Percentiles rank a stretch among this genome's conserved stretches.
Evolutionary conservation across 768 basidiomycete species (phyloP).

Genomic region (Russula brevipes): DNA sequence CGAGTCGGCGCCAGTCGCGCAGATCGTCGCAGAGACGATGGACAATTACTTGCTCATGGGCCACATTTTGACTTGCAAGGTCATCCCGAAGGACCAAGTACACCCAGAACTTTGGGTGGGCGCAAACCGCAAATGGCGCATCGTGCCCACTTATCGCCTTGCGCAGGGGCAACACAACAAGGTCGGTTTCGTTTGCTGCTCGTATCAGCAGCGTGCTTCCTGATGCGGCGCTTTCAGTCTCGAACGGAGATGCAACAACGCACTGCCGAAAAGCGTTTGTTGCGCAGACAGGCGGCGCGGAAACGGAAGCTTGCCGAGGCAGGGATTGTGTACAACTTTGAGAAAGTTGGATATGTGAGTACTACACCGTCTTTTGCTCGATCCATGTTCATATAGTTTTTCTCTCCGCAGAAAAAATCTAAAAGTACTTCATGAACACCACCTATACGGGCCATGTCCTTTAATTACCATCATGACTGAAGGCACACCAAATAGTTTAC

Average conservation of each 20-base stretch:
- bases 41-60: constrained; percentile 96
- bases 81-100: constrained; percentile 83
- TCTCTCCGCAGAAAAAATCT: constrained; percentile 35
- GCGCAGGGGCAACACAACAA: constrained; percentile 76
- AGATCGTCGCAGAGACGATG: constrained; percentile 98
- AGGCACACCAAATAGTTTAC: not conserved
- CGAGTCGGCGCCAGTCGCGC: constrained; percentile 77
- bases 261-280: constrained; percentile 58
- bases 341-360: constrained; percentile 78
- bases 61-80: constrained; percentile 86
- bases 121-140: constrained; percentile 88
- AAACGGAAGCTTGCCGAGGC: constrained; percentile 72
- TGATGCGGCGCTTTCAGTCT: constrained; percentile 39
- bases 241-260: constrained; percentile 68
- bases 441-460: not conserved
- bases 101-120: constrained; percentile 96
- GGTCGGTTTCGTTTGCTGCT: constrained; percentile 38
- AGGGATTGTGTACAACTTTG: constrained; percentile 87
- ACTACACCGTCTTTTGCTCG: not conserved
- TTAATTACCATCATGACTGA: not conserved
- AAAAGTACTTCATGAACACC: constrained; percentile 25
- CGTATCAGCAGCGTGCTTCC: not conserved
- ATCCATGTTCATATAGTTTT: not conserved
- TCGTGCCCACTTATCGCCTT: constrained; percentile 67
- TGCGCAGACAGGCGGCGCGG: constrained; percentile 71